A percentile compares a stretch with the other conserved stretches of the same genome.
Evolutionary conservation across 2,329 filamentous ascomycete species (phyloP).

Genomic region (Alternaria brassicae): DNA sequence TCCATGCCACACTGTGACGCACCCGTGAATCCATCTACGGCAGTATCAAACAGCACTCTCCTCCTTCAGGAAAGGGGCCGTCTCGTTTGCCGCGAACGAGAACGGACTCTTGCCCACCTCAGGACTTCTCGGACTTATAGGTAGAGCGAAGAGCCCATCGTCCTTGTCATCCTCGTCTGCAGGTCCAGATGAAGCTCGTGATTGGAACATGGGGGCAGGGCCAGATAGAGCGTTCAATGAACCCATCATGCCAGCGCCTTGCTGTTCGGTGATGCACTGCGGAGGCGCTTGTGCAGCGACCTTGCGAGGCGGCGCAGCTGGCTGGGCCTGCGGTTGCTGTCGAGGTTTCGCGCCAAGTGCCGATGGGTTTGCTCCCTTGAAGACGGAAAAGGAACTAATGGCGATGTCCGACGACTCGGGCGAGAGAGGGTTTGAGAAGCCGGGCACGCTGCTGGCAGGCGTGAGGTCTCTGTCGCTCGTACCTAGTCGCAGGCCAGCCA

Average conservation of each 20-base stretch:
- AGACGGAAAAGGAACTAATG: slow-evolving; percentile 65
- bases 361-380: slow-evolving; percentile 58
- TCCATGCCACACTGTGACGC: slow-evolving; percentile 3
- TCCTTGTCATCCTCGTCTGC: slow-evolving; percentile 63
- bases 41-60: slow-evolving; percentile 35
- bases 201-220: slow-evolving; percentile 38
- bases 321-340: slow-evolving; percentile 40
- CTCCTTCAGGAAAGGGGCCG: slow-evolving; percentile 41
- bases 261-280: slow-evolving; percentile 51
- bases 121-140: slow-evolving; percentile 83
- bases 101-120: slow-evolving; percentile 88
- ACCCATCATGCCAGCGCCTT: slow-evolving; percentile 50
- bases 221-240: slow-evolving; percentile 55
- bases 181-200: slow-evolving; percentile 42
- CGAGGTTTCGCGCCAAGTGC: slow-evolving; percentile 53
- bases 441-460: slow-evolving; percentile 47
- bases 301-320: slow-evolving; percentile 40
- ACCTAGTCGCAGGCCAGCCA: slow-evolving; percentile 78
- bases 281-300: slow-evolving; percentile 46
- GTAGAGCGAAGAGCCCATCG: slow-evolving; percentile 86
- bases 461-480: slow-evolving; percentile 73
- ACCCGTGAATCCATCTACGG: neutral
- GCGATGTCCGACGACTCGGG: slow-evolving; percentile 70
- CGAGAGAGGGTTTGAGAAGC: slow-evolving; percentile 61
- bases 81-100: slow-evolving; percentile 57